Conservation (phyloP, 139 green algal species). For the Tetradesmus obliquus region DNA sequence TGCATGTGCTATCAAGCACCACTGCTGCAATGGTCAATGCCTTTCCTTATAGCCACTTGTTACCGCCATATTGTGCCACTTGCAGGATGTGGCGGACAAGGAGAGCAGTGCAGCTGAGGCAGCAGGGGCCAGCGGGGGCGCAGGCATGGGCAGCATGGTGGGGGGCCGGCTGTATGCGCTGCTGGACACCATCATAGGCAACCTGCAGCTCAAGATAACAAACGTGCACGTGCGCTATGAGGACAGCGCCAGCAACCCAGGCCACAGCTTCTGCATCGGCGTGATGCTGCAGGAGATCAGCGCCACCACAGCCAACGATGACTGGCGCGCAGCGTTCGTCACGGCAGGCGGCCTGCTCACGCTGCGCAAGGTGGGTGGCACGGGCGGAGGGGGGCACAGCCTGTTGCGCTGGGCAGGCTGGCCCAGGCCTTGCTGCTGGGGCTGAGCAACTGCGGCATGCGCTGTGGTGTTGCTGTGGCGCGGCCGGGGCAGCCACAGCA, state of each 20-base stretch:
- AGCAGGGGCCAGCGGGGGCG: constrained; percentile 31
- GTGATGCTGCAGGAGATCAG: constrained; percentile 84
- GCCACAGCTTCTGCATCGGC: constrained; percentile 73
- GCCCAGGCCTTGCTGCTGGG: too few species aligned
- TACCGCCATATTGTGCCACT: not conserved
- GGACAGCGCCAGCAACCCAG: constrained; percentile 62
- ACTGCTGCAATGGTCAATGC: too few species aligned
- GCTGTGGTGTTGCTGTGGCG: not conserved
- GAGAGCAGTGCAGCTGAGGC: constrained; percentile 14
- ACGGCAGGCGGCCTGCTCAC: constrained; percentile 75
- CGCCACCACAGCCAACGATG: constrained; percentile 90
- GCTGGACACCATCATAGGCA: constrained; percentile 86
- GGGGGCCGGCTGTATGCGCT: constrained; percentile 64
- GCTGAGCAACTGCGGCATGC: not conserved
- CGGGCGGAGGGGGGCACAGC: too few species aligned
- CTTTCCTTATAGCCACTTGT: too few species aligned
- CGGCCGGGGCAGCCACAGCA: not conserved
- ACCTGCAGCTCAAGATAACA: constrained; percentile 83
- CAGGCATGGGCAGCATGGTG: constrained; percentile 15
- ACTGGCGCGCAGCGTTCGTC: constrained; percentile 84
- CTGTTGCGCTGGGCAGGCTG: not conserved
- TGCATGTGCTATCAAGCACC: too few species aligned
- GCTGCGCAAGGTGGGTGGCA: constrained; percentile 83
- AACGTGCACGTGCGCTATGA: constrained; percentile 96
- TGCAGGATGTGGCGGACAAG: constrained; percentile 18